These are phyloP conservation scores for Diutina ranongensis DNA, from an alignment of 1,139 yeast genomes.

Conservation along the genomic window DNA sequence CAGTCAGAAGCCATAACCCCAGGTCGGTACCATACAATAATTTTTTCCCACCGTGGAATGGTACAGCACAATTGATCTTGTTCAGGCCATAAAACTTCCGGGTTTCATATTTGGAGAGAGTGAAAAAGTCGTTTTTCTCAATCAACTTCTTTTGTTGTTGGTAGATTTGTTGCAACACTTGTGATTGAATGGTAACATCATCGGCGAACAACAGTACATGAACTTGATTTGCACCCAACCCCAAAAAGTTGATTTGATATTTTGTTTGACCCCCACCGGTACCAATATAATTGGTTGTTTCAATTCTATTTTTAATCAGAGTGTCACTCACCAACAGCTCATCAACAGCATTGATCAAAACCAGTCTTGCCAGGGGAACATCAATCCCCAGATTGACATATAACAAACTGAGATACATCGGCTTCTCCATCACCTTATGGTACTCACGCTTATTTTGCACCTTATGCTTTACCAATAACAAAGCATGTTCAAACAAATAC, in stretches of 20 bases:
- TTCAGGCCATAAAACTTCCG: constrained; percentile 60
- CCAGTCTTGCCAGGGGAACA: constrained; percentile 49
- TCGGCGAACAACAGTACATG: constrained; percentile 37
- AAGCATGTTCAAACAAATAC: constrained; percentile 79
- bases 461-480: constrained; percentile 78
- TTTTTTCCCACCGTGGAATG: constrained; percentile 91
- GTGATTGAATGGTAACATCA: constrained; percentile 55
- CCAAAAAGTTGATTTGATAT: constrained; percentile 36
- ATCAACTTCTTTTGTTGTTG: constrained; percentile 68
- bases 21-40: constrained; percentile 83
- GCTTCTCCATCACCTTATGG: constrained; percentile 83
- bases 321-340: constrained; percentile 32
- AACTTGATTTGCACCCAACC: constrained; percentile 33
- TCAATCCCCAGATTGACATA: constrained; percentile 72
- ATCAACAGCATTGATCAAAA: constrained; percentile 23
- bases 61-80: constrained; percentile 83
- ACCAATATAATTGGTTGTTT: constrained; percentile 8
- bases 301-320: constrained; percentile 20
- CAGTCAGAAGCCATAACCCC: constrained; percentile 77
- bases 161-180: constrained; percentile 68
- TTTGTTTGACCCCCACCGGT: constrained; percentile 9
- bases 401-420: constrained; percentile 79
- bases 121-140: constrained; percentile 67
- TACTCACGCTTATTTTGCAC: constrained; percentile 85
- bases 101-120: constrained; percentile 63